phyloP scores from a whole-genome alignment of 805 yeast species.

The Candida railenensis region DNA sequence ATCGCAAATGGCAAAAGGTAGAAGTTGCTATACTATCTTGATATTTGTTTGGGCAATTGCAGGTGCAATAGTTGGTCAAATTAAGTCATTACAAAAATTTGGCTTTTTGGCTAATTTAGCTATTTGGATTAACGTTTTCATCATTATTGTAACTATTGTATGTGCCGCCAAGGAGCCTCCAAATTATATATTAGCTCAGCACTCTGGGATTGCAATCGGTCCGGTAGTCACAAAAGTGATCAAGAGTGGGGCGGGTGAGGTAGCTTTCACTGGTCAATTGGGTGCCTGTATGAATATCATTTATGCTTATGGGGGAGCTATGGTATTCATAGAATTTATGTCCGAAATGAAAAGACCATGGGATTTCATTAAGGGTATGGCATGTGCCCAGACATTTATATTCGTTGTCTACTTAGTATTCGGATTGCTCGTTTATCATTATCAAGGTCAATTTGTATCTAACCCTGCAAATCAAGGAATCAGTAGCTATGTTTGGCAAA shows the following conservation, averaged over 20 bases:
- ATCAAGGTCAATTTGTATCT: conserved; percentile 44
- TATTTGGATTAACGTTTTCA: conserved; percentile 47
- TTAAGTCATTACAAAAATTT: conserved; percentile 36
- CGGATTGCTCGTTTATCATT: conserved; percentile 43
- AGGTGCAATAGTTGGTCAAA: conserved; percentile 44
- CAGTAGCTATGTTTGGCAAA: conserved; percentile 32
- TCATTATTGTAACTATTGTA: conserved; percentile 43
- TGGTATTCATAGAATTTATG: conserved; percentile 48
- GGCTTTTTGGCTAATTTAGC: conserved; percentile 44
- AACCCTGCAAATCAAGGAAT: conserved; percentile 48
- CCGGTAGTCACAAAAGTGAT: conserved; percentile 21
- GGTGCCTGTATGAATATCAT: conserved; percentile 46
- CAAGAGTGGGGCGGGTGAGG: conserved; percentile 22
- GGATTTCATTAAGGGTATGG: conserved; percentile 50
- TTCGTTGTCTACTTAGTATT: conserved; percentile 37
- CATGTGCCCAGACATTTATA: conserved; percentile 40
- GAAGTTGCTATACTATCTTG: conserved; percentile 40
- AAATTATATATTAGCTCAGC: conserved; percentile 24
- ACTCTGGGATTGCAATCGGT: conserved; percentile 17
- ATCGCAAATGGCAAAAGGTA: conserved; percentile 34
- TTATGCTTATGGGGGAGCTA: conserved; percentile 52
- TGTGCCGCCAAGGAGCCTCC: conserved; percentile 35
- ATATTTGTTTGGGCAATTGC: conserved; percentile 43
- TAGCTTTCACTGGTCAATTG: conserved; percentile 21
- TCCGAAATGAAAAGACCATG: conserved; percentile 48